Base-by-base conservation (phyloP, 176 grass and related monocot species). In the Eleusine coracana region DNA sequence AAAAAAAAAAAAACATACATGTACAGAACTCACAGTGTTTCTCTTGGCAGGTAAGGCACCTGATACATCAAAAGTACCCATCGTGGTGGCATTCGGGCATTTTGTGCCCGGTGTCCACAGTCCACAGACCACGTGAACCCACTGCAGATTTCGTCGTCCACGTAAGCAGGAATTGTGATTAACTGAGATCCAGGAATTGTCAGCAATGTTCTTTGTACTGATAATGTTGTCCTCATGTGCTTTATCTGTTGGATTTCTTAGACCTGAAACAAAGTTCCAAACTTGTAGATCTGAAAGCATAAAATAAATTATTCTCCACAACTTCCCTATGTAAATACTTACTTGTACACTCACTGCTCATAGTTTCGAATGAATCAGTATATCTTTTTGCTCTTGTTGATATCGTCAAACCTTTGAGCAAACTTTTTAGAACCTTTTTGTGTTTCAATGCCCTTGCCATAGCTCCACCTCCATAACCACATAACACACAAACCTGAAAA, bases 101-200 rank as follows among this genome's bases (percentile, higher is more conserved):
- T 92, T 82, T 73, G 96, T 95, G 79, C 92, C 90, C 79, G 96
- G 96, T 46, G 92, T 98, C 96, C 96, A 98, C 6, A 98, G 81
- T 38, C 91, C 89, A 88, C 96, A 98, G 82, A 98, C 96, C 87
- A 98, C 81, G 78, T 98, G 96, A 83, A 98, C 83, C 96, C 96
- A 98, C 67, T 91, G 91, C 51, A 54, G 83, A 66, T 56, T 75
- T 29, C 64, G 66, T 72, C 18, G 74, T 73, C 83, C 78, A 82
- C 87, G 29, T 75, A 89, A 38, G 79, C 89, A 82, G 23, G 84
- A 48, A 64, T 55, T 68, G 55, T 76, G 76, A 70, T 66, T 87
- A 31, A 70, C 68, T 68, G 40, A 66, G 20, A 63, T 66, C 84
- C 73, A 81, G 14, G 37, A 87, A 56, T 79, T 71, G 66, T 42